Conservation (phyloP, 2,329 filamentous ascomycete genomes). For the Ascochyta fabae region DNA sequence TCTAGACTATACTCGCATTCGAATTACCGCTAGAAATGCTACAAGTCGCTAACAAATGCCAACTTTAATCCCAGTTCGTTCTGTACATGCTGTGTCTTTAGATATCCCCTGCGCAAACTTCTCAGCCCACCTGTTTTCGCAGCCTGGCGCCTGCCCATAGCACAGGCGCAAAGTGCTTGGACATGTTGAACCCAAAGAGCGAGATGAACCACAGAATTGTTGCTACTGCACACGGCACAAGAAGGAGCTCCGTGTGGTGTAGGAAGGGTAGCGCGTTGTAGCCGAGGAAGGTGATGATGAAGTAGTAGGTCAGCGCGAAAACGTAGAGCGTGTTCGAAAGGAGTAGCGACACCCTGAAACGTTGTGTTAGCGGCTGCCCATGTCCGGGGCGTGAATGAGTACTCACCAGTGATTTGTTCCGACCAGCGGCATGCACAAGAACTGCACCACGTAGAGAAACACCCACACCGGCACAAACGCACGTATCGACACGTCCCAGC, state of each 20-base stretch:
- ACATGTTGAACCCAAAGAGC: constrained; percentile 59
- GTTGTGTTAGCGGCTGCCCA: neutral
- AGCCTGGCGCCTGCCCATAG: constrained; percentile 57
- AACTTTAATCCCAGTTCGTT: too few species aligned
- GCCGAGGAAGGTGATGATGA: constrained; percentile 71
- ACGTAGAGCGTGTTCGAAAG: constrained; percentile 71
- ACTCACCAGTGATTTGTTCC: constrained; percentile 60
- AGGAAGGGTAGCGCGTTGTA: constrained; percentile 73
- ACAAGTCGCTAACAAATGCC: constrained; percentile 1
- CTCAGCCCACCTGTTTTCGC: constrained; percentile 46
- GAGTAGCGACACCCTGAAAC: constrained; percentile 59
- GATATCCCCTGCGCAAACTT: neutral
- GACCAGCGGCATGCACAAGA: constrained; percentile 68
- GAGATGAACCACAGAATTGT: constrained; percentile 64
- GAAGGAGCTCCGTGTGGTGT: constrained; percentile 69
- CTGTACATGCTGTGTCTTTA: neutral
- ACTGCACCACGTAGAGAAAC: constrained; percentile 71
- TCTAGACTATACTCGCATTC: neutral
- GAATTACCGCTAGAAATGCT: constrained; percentile 3
- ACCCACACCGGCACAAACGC: constrained; percentile 73
- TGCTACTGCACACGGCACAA: constrained; percentile 67
- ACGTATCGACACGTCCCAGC: constrained; percentile 72
- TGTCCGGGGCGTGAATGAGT: neutral
- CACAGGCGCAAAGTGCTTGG: constrained; percentile 58
- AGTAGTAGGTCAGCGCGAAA: constrained; percentile 70